Percentiles rank a stretch among this genome's conserved stretches.
Conservation (phyloP, 2,329 filamentous ascomycete genomes). For the Cytospora paraplurivora region DNA sequence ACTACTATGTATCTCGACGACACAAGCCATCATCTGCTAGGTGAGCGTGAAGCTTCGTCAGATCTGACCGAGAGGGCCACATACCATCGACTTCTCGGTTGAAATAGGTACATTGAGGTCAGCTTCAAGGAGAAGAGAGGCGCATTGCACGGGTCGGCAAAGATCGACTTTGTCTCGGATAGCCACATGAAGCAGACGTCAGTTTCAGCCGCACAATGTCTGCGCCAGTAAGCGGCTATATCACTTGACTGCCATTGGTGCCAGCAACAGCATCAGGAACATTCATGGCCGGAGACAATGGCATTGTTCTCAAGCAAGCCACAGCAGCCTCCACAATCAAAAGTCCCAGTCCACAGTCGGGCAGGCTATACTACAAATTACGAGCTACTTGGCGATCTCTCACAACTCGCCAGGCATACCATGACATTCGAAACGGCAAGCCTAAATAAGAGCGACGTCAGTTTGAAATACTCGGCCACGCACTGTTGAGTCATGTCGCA, state of each 20-base stretch:
- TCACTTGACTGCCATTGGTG: not conserved
- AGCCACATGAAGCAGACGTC: not conserved
- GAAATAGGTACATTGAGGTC: not conserved
- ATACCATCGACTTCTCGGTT: not conserved
- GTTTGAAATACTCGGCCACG: not conserved
- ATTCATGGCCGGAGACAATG: not conserved
- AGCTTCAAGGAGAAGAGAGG: not conserved
- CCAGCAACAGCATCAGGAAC: not conserved
- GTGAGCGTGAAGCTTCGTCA: not conserved
- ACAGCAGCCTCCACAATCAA: slow-evolving; percentile 2
- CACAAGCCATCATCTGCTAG: not conserved
- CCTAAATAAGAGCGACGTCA: not conserved
- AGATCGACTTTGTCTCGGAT: not conserved
- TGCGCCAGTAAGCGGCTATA: not conserved
- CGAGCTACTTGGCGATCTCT: not conserved
- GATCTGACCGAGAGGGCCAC: not conserved
- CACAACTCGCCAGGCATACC: not conserved
- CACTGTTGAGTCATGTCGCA: not conserved
- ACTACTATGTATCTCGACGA: not conserved
- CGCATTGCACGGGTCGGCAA: no score
- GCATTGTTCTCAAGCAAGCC: not conserved
- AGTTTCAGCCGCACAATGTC: not conserved
- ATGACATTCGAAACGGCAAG: not conserved
- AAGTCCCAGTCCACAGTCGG: not conserved
- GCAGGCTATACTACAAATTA: not conserved